These are phyloP conservation scores for Hysterium pulicare DNA, from an alignment of 2,329 filamentous ascomycete species.

Conservation along the genomic window DNA sequence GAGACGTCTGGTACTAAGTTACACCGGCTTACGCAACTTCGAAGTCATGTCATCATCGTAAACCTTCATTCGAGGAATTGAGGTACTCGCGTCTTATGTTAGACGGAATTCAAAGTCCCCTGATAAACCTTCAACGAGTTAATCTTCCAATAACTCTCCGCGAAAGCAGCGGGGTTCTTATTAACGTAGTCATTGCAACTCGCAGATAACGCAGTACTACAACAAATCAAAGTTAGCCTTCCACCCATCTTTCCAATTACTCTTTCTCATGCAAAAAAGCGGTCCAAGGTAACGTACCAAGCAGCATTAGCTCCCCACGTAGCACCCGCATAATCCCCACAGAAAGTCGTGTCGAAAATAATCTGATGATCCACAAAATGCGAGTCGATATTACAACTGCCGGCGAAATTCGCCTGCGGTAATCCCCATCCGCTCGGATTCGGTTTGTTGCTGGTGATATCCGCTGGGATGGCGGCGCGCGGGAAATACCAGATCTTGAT, in stretches of 20 bases:
- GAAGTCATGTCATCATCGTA: no score
- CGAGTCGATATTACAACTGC: constrained; percentile 34
- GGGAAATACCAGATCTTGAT: constrained; percentile 23
- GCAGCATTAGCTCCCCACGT: constrained; percentile 46
- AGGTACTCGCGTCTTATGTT: no score
- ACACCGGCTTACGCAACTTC: no score
- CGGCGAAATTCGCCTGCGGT: constrained; percentile 61
- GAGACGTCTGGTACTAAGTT: no score
- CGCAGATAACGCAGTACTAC: no score
- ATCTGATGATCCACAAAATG: constrained; percentile 38
- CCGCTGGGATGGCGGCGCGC: constrained; percentile 25
- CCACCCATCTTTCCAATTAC: neutral
- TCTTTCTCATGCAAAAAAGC: no score
- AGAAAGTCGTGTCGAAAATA: constrained; percentile 41
- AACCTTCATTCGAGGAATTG: no score
- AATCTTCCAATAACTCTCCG: constrained; percentile 35
- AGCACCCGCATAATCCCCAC: constrained; percentile 64
- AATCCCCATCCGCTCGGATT: constrained; percentile 61
- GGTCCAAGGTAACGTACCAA: constrained; percentile 50
- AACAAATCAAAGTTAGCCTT: constrained; percentile 5
- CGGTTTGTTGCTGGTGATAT: constrained; percentile 49
- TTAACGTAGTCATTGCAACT: constrained; percentile 13
- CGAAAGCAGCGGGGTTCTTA: constrained; percentile 11
- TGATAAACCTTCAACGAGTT: constrained; percentile 38
- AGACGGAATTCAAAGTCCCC: no score